Base-by-base conservation (phyloP, 2,329 filamentous ascomycete genomes). In the Penicillium digitatum region DNA sequence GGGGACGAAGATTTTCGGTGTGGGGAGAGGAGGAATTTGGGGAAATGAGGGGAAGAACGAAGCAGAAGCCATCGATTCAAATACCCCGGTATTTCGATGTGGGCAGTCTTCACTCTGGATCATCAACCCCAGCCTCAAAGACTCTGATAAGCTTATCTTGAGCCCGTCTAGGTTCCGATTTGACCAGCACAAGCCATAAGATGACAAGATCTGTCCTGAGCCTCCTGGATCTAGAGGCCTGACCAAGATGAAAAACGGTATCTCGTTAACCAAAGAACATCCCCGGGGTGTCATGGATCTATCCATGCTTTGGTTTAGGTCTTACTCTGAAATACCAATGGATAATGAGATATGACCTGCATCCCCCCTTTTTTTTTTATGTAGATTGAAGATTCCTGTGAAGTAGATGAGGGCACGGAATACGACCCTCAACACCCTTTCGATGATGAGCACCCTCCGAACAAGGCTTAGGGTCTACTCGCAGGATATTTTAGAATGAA, bases 261-360 rank as follows among this genome's bases (percentile, higher is more conserved):
- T 56, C 54, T 59, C 52, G 27, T 50, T 22, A 35, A 32, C 54
- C 40, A 43, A 54, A 46, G 53, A 55, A 54, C 48, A 56, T 63
- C 58, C 5, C 24, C 20, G 52, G 14, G 54, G 50, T 58, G 56
- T 58, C 48, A 44, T 54, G 54, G 14, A 24, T 27, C 16, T 42
- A n/a, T 29, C 16, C 39, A 48, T 43, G 48, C 35, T 58, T 59
- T 52, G 52, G 51, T 39, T 56, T 48, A 54, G 58, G 48, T 59
- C 53, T 57, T 54, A 52, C 55, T 49, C 54, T 59, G 48, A 57
- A 58, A 61, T 61, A 52, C 48, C 45, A 64, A 64, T 57, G 60
- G 62, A 57, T 58, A 57, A 64, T 60, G 62, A 62, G 58, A 64
- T 57, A 62, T 57, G 62, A 62, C 56, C 57, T 55, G 34, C 40